phyloP scores from a whole-genome alignment of 2,329 filamentous ascomycete genomes.

The Samsoniella hepiali region DNA sequence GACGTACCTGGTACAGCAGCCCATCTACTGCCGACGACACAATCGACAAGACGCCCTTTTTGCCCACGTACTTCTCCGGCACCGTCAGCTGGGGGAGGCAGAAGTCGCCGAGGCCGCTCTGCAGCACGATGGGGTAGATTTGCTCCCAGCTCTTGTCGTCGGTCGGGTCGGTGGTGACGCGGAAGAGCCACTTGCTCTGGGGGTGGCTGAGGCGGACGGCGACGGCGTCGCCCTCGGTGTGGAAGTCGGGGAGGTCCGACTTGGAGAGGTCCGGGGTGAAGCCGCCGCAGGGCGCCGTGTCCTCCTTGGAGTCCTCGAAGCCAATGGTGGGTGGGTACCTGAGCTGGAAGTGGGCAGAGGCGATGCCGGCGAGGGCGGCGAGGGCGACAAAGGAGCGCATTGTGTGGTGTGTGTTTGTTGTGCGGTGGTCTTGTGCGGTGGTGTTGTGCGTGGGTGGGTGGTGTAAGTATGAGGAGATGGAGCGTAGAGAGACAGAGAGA shows the following conservation, averaged over 20 bases:
- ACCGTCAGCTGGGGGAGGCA: slow-evolving; percentile 50
- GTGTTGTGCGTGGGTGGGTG: background rate
- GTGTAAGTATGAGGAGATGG: background rate
- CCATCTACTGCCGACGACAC: slow-evolving; percentile 54
- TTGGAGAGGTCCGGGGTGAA: slow-evolving; percentile 44
- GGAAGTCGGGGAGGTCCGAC: slow-evolving; percentile 51
- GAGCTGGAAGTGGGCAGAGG: slow-evolving; percentile 54
- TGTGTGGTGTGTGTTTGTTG: slow-evolving; percentile 20
- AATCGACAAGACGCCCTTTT: slow-evolving; percentile 53
- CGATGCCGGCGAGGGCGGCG: slow-evolving; percentile 38
- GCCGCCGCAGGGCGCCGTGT: slow-evolving; percentile 52
- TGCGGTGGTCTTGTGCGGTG: background rate
- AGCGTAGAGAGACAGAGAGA: background rate
- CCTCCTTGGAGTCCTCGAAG: slow-evolving; percentile 44
- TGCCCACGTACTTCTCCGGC: slow-evolving; percentile 49
- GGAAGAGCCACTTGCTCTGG: slow-evolving; percentile 55
- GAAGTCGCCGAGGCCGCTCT: slow-evolving; percentile 53
- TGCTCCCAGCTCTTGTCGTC: slow-evolving; percentile 48
- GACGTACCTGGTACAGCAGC: slow-evolving; percentile 51
- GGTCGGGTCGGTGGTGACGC: slow-evolving; percentile 49
- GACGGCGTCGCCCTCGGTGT: slow-evolving; percentile 55
- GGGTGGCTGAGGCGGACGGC: slow-evolving; percentile 48
- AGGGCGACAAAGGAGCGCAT: slow-evolving; percentile 40
- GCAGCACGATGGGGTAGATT: slow-evolving; percentile 50
- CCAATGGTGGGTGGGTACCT: slow-evolving; percentile 47